Conservation (phyloP, 2,329 filamentous ascomycete species). For the Claviceps purpurea region DNA sequence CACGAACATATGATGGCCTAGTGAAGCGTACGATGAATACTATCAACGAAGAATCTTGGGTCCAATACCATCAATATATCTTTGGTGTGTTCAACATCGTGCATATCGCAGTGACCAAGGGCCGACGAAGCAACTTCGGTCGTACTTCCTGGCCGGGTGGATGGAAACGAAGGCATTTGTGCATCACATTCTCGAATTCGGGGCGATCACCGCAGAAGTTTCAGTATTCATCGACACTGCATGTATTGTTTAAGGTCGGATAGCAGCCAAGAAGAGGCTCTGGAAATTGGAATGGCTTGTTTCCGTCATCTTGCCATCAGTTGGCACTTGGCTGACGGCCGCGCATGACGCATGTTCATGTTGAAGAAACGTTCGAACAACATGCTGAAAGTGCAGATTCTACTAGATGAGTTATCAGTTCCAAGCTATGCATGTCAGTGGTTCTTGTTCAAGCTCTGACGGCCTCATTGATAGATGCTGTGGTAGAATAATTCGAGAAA, state of each 20-base stretch:
- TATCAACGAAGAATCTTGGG: no score
- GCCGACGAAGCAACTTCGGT: no score
- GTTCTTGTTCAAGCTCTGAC: not conserved
- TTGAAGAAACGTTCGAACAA: not conserved
- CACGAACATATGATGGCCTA: no score
- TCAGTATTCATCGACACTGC: not conserved
- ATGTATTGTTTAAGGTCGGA: not conserved
- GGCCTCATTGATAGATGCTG: not conserved
- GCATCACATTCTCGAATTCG: not conserved
- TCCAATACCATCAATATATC: no score
- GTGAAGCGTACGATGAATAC: no score
- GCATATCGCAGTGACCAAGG: no score
- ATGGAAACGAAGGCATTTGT: not conserved
- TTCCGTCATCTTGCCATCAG: not conserved
- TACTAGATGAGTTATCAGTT: not conserved
- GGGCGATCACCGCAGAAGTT: not conserved
- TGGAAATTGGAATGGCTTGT: not conserved
- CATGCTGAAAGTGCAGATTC: not conserved
- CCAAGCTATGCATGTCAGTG: not conserved
- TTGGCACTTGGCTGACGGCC: not conserved
- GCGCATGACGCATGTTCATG: not conserved
- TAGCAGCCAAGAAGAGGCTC: not conserved
- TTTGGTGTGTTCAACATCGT: no score
- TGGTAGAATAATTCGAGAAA: not conserved
- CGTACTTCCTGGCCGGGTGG: not conserved